Evolutionary conservation across 352 stramenopile species (phyloP), one percentile per base, ranked within the genome.

Genomic region (Aphanomyces cochlioides): DNA sequence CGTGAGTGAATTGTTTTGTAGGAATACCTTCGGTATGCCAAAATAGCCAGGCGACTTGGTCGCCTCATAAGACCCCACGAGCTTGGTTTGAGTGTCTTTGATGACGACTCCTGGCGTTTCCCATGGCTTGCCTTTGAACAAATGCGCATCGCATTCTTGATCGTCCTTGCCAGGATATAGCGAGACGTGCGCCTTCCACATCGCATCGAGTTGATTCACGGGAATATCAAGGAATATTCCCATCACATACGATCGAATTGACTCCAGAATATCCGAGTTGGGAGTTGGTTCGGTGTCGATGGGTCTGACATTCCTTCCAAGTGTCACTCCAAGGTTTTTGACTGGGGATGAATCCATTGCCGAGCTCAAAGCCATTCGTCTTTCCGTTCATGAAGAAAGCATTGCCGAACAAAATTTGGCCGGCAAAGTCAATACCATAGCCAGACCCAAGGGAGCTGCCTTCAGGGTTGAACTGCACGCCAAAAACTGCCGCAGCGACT

Each of bases 151-250:
- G n/a, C n/a, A 78, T 76, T 50, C 82, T 88, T 12, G 50, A 15
- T 8, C 77, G 69, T 28, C 80, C n/a, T 2, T 74, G 34, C 2
- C 80, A 67, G 37, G 77, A 10, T 0, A 88, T 58, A 34, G 36
- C 36, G 77, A 78, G 72, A 87, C 17, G 72, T 69, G 8, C 59
- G 48, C 38, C 2, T 70, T 19, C 36, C 80, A 88, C n/a, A 74
- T 76, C 6, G 74, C 73, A 47, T 88, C 82, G 21, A 91, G 66
- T 38, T 88, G 77, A 13, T 76, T 47, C 58, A 79, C 85, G 1
- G 82, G 79, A 0, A 89, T 79, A 41, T 90, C 81, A 10, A 91
- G 72, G 45, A 91, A 88, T 19, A 91, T 76, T 0, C 84, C 84
- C 59, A 89, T 78, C 8, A 90, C 65, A 69, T 91, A 90, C 58